These are phyloP conservation scores for Hamiltosporidium tvaerminnensis DNA, from an alignment of 371 early-diverging fungal genomes.

Conservation along the genomic window DNA sequence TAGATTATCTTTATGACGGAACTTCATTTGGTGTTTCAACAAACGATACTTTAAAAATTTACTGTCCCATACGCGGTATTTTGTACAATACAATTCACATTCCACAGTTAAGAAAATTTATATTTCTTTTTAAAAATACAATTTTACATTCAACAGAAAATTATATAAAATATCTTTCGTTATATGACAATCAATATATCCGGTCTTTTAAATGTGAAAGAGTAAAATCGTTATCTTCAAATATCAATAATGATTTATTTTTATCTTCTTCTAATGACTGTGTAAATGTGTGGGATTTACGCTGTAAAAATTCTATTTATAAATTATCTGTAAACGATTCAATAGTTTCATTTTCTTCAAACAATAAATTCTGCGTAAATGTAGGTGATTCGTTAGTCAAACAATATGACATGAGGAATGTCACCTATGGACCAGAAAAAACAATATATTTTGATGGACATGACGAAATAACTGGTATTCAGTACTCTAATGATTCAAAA, in stretches of 20 bases:
- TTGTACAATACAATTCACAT: not conserved
- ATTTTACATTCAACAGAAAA: not conserved
- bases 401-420: not conserved
- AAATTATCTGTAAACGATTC: not conserved
- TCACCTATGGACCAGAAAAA: not conserved
- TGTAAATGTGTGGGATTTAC: not conserved
- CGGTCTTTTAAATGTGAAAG: not conserved
- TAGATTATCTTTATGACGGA: not conserved
- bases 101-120: not conserved
- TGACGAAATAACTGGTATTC: not conserved
- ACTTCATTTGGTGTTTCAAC: not conserved
- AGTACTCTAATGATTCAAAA: not conserved
- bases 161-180: not conserved
- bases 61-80: not conserved
- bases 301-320: not conserved
- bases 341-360: not conserved
- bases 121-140: not conserved
- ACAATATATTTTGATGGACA: not conserved
- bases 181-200: conserved; percentile 1
- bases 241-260: not conserved
- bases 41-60: not conserved
- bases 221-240: not conserved
- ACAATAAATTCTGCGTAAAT: not conserved
- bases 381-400: not conserved
- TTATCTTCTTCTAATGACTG: not conserved